Percentiles rank a stretch among this genome's conserved stretches.
Evolutionary conservation across 371 early-diverging fungal genomes (phyloP).

Genomic region (Globomyces sp.): DNA sequence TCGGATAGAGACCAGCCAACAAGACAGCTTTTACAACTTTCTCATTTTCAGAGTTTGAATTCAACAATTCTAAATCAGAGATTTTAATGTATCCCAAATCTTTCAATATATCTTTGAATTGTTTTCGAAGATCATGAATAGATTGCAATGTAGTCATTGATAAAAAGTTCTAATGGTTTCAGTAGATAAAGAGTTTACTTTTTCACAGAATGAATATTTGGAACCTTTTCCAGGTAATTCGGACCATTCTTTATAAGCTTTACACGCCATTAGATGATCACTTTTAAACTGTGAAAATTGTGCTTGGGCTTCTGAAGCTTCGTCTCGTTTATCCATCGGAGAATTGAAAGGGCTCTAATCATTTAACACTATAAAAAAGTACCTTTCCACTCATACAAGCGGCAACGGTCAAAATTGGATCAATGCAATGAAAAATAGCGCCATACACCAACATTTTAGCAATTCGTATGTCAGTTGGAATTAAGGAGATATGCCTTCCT

Average conservation of each 20-base stretch:
- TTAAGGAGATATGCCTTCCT: conserved; percentile 36
- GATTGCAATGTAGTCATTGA: conserved; percentile 38
- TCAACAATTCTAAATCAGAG: conserved; percentile 3
- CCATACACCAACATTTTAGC: conserved; percentile 51
- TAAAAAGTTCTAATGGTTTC: neutral
- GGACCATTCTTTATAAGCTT: conserved; percentile 66
- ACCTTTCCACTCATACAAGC: conserved; percentile 59
- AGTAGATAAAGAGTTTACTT: neutral
- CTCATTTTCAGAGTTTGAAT: conserved; percentile 19
- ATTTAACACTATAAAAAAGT: conserved; percentile 43
- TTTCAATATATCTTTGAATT: conserved; percentile 32
- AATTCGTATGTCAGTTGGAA: conserved; percentile 44
- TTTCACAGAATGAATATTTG: neutral
- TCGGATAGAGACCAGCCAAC: conserved; percentile 50
- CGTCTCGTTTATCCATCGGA: conserved; percentile 64
- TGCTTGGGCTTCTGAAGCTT: conserved; percentile 21
- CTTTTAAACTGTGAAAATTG: conserved; percentile 38
- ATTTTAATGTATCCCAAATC: conserved; percentile 29
- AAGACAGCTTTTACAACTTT: conserved; percentile 34
- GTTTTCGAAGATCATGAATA: conserved; percentile 37
- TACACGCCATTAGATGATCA: conserved; percentile 67
- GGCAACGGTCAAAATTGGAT: conserved; percentile 43
- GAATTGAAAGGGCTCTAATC: conserved; percentile 26
- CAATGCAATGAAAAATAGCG: conserved; percentile 41
- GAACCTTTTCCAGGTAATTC: conserved; percentile 19